Evolutionary conservation across 495 filamentous ascomycete species (phyloP), one percentile per base, ranked within the genome.

Genomic region (Penicillium longicatenatum): DNA sequence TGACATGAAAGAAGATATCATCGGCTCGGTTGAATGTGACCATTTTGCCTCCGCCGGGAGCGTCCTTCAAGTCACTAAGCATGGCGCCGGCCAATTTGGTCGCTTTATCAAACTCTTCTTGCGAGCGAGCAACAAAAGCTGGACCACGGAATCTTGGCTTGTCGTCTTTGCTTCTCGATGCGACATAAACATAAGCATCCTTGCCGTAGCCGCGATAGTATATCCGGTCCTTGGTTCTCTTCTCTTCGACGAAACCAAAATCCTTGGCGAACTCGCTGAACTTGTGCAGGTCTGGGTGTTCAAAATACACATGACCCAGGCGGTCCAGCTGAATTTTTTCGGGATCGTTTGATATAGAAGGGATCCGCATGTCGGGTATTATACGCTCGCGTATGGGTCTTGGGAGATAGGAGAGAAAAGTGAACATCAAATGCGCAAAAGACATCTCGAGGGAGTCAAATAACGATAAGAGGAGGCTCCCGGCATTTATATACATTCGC

Each of bases 151-250:
- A 87, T 50, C 77, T 26, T 2, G 26, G 26, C 70, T 66, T 79
- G 76, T 31, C 72, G 67, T 0, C 76, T 73, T 42, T 78, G 77
- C 26, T 66, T 67, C 42, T 78, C 7, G 26, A 26, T 4, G 26
- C 72, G 54, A 77, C 79, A 26, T 84, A 72, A 9, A 85, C 69
- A 60, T 82, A 86, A 10, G 81, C 84, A 52, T 86, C 84, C 19
- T 69, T 71, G 6, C 85, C 83, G 62, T 84, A 85, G 6, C 85
- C 84, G 24, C 84, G 76, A 69, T 76, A 86, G 72, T 79, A 86
- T 16, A 84, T 79, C 26, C 26, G 26, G 26, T 26, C 26, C 26
- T 4, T 26, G 26, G 26, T 26, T 26, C 26, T 26, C 26, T 26
- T 26, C 1, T 1, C 70, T 52, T 78, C 69, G n/a, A 66, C 66